Conservation (phyloP, 495 filamentous ascomycete species). For the Articulospora tetracladia region DNA sequence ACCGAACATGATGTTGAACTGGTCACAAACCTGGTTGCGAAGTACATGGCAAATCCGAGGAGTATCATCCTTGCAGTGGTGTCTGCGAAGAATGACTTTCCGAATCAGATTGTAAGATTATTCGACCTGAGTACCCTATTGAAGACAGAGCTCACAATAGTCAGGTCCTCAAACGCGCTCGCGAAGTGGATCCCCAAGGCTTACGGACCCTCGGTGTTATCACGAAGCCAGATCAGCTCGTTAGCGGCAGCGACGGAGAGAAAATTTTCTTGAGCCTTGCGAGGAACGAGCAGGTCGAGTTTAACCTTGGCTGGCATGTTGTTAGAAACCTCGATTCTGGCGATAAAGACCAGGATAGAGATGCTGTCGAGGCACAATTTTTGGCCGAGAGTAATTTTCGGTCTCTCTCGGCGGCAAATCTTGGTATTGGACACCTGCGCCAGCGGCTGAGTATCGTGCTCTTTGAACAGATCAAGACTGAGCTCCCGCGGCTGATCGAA, state of each 20-base stretch:
- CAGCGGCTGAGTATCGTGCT: conserved; percentile 53
- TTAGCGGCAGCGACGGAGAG: conserved; percentile 33
- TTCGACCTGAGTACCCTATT: conserved; percentile 8
- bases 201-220: conserved; percentile 71
- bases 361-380: conserved; percentile 32
- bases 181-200: conserved; percentile 65
- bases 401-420: conserved; percentile 4
- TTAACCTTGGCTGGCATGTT: conserved; percentile 48
- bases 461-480: conserved; percentile 45
- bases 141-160: conserved; percentile 40
- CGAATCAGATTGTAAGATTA: conserved; percentile 34
- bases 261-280: conserved; percentile 34
- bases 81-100: conserved; percentile 58
- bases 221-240: conserved; percentile 45
- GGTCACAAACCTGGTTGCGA: conserved; percentile 47
- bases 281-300: conserved; percentile 42
- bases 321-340: conserved; percentile 41
- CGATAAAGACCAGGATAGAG: conserved; percentile 31
- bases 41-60: conserved; percentile 56
- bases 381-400: conserved; percentile 34
- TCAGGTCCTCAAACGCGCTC: conserved; percentile 59
- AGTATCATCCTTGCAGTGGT: conserved; percentile 65
- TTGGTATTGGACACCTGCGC: conserved; percentile 48
- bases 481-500: conserved; percentile 53
- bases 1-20: conserved; percentile 43